Evolutionary conservation across 1,284 basidiomycete species (phyloP).

Genomic region (Austropuccinia psidii): DNA sequence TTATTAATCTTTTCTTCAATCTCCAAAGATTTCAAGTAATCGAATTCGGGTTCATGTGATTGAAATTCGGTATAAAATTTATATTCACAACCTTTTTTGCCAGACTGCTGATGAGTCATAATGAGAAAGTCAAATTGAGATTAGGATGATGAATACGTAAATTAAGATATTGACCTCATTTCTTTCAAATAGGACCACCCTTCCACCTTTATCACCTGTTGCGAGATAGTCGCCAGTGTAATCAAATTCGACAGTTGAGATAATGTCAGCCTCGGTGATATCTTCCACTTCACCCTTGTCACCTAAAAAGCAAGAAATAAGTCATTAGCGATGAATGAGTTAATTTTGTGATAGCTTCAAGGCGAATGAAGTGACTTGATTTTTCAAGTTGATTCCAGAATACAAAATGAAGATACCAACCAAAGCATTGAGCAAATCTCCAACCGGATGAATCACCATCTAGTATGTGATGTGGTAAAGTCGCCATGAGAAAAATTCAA

Average conservation of each 20-base stretch:
- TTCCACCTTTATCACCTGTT: conserved; percentile 95
- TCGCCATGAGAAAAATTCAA: no score
- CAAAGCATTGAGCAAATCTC: conserved; percentile 99
- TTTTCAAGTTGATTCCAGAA: neutral
- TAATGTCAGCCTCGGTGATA: conserved; percentile 83
- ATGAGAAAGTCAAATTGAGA: neutral
- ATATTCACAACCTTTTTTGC: conserved; percentile 99
- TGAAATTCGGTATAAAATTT: conserved; percentile 99
- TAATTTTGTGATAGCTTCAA: no score
- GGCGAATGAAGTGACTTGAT: neutral
- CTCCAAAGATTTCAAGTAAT: conserved; percentile 98
- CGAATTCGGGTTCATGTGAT: conserved; percentile 99
- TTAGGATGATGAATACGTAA: neutral
- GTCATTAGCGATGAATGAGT: no score
- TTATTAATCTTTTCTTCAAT: conserved; percentile 99
- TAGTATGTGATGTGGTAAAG: conserved; percentile 15
- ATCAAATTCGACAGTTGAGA: conserved; percentile 93
- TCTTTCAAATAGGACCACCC: conserved; percentile 96
- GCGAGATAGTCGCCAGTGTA: conserved; percentile 99
- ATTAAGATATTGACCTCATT: conserved; percentile 64
- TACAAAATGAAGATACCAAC: conserved; percentile 61
- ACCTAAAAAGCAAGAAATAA: neutral
- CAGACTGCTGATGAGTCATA: conserved; percentile 6
- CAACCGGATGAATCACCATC: conserved; percentile 53
- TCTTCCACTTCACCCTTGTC: conserved; percentile 74